Base-by-base conservation (phyloP, 257 asterid species). In the Nicotiana benthamiana region DNA sequence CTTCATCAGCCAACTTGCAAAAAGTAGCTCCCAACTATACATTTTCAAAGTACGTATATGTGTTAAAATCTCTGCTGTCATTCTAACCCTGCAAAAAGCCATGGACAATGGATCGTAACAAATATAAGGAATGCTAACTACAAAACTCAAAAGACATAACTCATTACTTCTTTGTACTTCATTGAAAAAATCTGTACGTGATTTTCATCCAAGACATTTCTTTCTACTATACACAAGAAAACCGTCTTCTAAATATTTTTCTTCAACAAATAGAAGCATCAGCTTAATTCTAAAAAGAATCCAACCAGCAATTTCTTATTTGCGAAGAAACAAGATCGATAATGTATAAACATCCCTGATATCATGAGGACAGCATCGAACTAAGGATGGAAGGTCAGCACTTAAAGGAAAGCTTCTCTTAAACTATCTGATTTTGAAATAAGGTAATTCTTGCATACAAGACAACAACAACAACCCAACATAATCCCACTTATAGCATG, bases 21-120 rank as follows among this genome's bases (percentile, higher is more conserved):
- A 93, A 51, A 93, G 92, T 86, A 87, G 85, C 87, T 93, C 99
- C 99, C 98, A 95, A 28, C 93, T 93, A 82, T 91, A 95, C 98
- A 95, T 93, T 86, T 95, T 95, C 81, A 95, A 88, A 54, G 99
- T 92, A 57, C 98, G 97, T 81, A 95, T 91, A 83, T 90, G 83
- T 10, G 96, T 87, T 82, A 95, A 84, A 53, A 95, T 89, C 66
- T 95, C 99, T 2, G 94, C 87, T 4, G 98, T 89, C 86, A 89
- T 95, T 83, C 97, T 88, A 82, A 95, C 91, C 90, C 99, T 95
- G 96, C 82, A 32, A 86, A 87, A 22, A 65, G 75, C 27, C 6
- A n/a, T 46, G 81, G 72, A 24, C 61, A 83, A 22, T 76, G 80
- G 51, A 68, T 43, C 57, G 26, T 15, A 46, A 61, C 26, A 78